Evolutionary conservation across 495 filamentous ascomycete species (phyloP).

Genomic region (Thermothielavioides terrestris): DNA sequence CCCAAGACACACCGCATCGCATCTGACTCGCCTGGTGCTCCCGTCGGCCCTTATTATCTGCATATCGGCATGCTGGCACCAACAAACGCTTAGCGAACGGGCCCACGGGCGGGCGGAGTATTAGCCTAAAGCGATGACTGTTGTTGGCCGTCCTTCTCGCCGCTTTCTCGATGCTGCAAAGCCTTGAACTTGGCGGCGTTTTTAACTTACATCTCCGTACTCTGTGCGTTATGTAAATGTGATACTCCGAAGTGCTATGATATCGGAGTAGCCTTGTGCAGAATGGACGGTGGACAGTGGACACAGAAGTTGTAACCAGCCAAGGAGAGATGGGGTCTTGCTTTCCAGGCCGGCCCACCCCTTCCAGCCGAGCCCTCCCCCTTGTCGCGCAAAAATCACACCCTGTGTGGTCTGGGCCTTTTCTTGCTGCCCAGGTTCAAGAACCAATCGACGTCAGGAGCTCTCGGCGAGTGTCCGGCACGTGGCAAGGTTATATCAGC

Average conservation of each 20-base stretch:
- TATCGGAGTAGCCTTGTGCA: no score
- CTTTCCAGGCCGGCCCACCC: no score
- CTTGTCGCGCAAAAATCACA: no score
- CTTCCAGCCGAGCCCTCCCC: no score
- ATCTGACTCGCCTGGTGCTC: no score
- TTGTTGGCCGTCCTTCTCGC: slow-evolving; percentile 1
- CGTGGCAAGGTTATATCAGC: slow-evolving; percentile 6
- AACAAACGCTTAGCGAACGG: not conserved
- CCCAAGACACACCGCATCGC: not conserved
- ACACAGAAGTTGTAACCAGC: no score
- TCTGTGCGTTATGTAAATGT: no score
- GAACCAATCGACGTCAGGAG: not conserved
- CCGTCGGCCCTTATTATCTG: no score
- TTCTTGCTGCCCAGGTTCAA: not conserved
- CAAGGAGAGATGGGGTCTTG: no score
- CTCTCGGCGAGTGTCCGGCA: slow-evolving; percentile 8
- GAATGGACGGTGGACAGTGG: no score
- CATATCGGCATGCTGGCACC: not conserved
- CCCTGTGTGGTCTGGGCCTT: no score
- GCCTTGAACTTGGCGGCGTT: not conserved
- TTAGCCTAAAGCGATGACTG: slow-evolving; percentile 4
- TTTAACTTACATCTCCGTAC: not conserved
- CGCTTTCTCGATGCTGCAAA: not conserved
- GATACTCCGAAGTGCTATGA: no score
- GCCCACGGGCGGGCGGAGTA: slow-evolving; percentile 1